Conservation (phyloP, 176 grass and related monocot species). For the Triticum timopheevii region DNA sequence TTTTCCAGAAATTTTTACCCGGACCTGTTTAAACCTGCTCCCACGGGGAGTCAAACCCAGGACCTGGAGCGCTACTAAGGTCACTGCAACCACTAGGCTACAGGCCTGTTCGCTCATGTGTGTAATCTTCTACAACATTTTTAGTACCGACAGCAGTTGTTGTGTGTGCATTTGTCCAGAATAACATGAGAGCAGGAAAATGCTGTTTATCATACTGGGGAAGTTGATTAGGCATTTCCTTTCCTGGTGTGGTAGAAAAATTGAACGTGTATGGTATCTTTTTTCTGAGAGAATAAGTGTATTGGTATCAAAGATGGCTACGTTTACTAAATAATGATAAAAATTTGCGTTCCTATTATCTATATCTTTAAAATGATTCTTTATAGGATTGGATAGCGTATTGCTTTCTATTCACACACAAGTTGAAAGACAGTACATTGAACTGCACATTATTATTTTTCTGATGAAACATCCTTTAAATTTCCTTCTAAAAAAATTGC, state of each 20-base stretch:
- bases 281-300: too few relatives aligned
- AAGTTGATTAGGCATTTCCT: slow-evolving; percentile 7
- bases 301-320: not conserved
- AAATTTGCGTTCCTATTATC: not conserved
- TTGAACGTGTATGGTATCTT: not conserved
- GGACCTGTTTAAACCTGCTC: too few relatives aligned
- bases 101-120: not conserved
- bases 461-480: too few relatives aligned
- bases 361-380: not conserved
- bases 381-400: not conserved
- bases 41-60: too few relatives aligned
- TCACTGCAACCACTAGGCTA: too few relatives aligned
- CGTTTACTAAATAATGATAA: not conserved
- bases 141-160: not conserved
- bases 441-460: not conserved
- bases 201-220: not conserved
- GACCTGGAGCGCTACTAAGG: too few relatives aligned
- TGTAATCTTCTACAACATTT: not conserved
- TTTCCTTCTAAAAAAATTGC: too few relatives aligned
- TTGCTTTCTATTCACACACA: not conserved
- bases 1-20: too few relatives aligned
- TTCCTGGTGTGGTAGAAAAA: not conserved
- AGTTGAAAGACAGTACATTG: not conserved
- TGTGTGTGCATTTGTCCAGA: not conserved
- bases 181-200: not conserved